Conservation (phyloP, 2,329 filamentous ascomycete species). For the Cladosporium sp. region DNA sequence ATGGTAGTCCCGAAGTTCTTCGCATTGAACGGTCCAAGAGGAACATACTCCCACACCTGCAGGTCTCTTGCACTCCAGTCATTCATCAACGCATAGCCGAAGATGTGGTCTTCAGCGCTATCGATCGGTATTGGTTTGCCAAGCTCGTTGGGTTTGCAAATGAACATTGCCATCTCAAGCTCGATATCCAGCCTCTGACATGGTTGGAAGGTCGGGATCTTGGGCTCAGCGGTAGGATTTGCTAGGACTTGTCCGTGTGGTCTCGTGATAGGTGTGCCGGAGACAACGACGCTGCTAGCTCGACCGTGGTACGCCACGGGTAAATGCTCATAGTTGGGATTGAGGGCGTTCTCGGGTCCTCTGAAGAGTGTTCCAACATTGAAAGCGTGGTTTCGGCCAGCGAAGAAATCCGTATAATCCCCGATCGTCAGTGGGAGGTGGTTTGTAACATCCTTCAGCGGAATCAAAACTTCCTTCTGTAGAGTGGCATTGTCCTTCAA, state of each 20-base stretch:
- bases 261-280: conserved; percentile 65
- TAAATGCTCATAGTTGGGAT: conserved; percentile 76
- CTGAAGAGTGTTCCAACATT: conserved; percentile 70
- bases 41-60: conserved; percentile 22
- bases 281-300: conserved; percentile 70
- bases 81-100: conserved; percentile 57
- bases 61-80: conserved; percentile 48
- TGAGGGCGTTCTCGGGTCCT: conserved; percentile 65
- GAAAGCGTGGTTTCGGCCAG: conserved; percentile 72
- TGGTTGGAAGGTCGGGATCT: conserved; percentile 58
- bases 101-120: conserved; percentile 51
- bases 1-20: conserved; percentile 58
- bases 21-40: conserved; percentile 56
- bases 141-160: conserved; percentile 37
- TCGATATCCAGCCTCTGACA: conserved; percentile 54
- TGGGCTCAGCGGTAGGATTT: conserved; percentile 48
- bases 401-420: conserved; percentile 77
- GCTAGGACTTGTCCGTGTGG: conserved; percentile 69
- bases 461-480: conserved; percentile 55
- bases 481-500: conserved; percentile 58
- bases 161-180: conserved; percentile 44
- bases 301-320: conserved; percentile 79
- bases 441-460: conserved; percentile 54
- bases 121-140: conserved; percentile 37
- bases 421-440: conserved; percentile 73